Conservation (phyloP, 495 filamentous ascomycete genomes). For the Aspergillus affinis region DNA sequence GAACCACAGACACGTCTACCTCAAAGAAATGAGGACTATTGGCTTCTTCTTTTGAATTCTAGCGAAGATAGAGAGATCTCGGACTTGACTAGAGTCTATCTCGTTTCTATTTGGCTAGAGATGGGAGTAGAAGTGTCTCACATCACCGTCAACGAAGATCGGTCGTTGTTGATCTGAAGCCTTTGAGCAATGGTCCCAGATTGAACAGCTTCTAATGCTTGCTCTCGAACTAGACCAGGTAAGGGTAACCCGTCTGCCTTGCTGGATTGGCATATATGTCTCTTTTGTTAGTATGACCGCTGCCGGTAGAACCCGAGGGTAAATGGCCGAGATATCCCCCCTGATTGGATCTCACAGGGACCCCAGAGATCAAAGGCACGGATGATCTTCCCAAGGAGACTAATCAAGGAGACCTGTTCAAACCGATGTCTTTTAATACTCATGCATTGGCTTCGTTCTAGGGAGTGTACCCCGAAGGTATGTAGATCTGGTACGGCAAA, state of each 20-base stretch:
- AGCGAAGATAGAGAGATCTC: background rate
- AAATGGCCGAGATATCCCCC: too few species aligned
- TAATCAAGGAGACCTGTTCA: background rate
- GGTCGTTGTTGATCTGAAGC: too few species aligned
- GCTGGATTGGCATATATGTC: too few species aligned
- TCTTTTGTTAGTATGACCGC: too few species aligned
- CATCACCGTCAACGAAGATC: background rate
- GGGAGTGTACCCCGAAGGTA: background rate
- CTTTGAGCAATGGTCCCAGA: too few species aligned
- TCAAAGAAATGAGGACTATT: background rate
- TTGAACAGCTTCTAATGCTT: too few species aligned
- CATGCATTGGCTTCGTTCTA: background rate
- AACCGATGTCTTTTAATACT: background rate
- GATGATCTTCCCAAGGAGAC: too few species aligned
- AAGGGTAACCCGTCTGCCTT: too few species aligned
- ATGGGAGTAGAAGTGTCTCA: background rate
- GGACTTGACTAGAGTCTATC: background rate
- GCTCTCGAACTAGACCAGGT: too few species aligned
- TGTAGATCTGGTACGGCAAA: background rate
- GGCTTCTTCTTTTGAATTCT: background rate
- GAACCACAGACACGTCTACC: background rate
- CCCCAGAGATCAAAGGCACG: too few species aligned
- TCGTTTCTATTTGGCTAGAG: background rate
- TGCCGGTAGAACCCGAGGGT: too few species aligned
- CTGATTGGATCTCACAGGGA: too few species aligned